Evolutionary conservation across 1,139 yeast species (phyloP).

Genomic region (Pneumocystis murina): DNA sequence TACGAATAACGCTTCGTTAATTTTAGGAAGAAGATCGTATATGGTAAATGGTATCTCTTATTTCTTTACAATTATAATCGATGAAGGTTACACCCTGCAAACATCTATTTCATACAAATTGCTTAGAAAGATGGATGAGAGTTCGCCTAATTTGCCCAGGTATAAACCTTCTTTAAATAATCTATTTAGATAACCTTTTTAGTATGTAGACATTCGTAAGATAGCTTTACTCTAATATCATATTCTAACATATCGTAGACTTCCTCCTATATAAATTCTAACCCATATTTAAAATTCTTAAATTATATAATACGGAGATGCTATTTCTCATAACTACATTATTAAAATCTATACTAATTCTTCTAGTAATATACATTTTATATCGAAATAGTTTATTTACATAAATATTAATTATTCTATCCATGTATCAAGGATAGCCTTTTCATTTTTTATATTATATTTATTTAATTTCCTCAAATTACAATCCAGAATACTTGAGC

Average conservation of each 20-base stretch:
- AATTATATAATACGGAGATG: conserved; percentile 5
- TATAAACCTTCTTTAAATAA: background rate
- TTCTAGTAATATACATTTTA: background rate
- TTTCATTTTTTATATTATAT: background rate
- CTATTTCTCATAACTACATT: background rate
- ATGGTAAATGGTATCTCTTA: background rate
- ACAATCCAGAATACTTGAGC: background rate
- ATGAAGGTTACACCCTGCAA: conserved; percentile 5
- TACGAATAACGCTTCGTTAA: background rate
- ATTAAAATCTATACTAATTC: background rate
- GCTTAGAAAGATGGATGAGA: conserved; percentile 4
- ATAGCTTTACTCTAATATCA: background rate
- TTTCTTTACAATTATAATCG: background rate
- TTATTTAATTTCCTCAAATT: background rate
- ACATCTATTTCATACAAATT: conserved; percentile 3
- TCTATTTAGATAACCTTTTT: background rate
- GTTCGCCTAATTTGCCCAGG: conserved; percentile 3
- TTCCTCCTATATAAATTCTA: conserved; percentile 1
- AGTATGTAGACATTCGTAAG: background rate
- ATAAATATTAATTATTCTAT: background rate
- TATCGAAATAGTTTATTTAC: background rate
- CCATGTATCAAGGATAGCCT: background rate
- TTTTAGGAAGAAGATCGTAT: conserved; percentile 3
- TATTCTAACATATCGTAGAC: conserved; percentile 2
- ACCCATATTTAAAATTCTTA: background rate